Evolutionary conservation across 306 rosid genomes (phyloP), one percentile per base, ranked within the genome.

Genomic region (Oemleria cerasiformis): DNA sequence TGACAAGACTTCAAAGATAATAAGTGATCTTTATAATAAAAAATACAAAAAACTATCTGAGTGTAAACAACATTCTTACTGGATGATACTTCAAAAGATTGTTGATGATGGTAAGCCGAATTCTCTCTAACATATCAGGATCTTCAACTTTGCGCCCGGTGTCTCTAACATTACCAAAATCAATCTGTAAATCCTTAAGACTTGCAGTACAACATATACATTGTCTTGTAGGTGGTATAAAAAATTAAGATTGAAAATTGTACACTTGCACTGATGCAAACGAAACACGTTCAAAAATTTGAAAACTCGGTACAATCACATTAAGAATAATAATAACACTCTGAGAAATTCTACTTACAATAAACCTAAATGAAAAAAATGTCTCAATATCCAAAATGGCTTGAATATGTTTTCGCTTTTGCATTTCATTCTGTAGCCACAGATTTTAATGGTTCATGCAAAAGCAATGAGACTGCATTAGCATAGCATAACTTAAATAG

Each of bases 141-240:
- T 94, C 92, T 79, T 91, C 98, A 77, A 94, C 98, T 89, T 94
- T 94, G 70, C 98, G 94, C 41, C 98, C 98, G 7, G 89, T 87
- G 73, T 82, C 92, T 78, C 98, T 94, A 83, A 54, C 62, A 71
- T 72, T 60, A 68, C 66, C 70, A 70, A 80, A 80, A 80, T 59
- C 64, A 76, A 62, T 62, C 25, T 48, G 68, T 77, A 59, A 79
- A 77, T 56, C 78, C 76, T 66, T 44, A 54, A 54, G 72, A 38
- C 54, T 38, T 61, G 65, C 39, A 63, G 41, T 54, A 66, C 39
- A 75, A 77, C 66, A 61, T 54, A 40, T 67, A 38, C 19, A 49
- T 38, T n/a, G 60, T 8, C 7, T 9, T 68, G 19, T 34, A 36
- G 72, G 60, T 36, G 21, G 44, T 68, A 17, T 17, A 19, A 21